These are phyloP conservation scores for Hansfordia pulvinata DNA, from an alignment of 2,329 filamentous ascomycete species.

Conservation along the genomic window DNA sequence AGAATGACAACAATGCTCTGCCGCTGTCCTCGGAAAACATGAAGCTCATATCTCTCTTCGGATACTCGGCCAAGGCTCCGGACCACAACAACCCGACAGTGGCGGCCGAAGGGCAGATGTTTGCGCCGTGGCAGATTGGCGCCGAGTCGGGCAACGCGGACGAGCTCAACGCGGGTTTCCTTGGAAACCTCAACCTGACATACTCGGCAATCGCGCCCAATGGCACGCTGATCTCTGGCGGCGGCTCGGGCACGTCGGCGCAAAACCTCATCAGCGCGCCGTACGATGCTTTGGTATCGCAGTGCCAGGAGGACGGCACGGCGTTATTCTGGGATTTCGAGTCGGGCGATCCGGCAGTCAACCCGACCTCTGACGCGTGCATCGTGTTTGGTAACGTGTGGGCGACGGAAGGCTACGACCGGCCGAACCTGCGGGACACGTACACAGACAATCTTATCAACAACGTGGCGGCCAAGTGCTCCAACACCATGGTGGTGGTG, in stretches of 20 bases:
- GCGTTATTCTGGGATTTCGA: slow-evolving; percentile 29
- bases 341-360: slow-evolving; percentile 19
- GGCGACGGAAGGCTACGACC: slow-evolving; percentile 47
- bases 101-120: slow-evolving; percentile 27
- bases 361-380: slow-evolving; percentile 36
- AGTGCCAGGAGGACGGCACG: slow-evolving; percentile 26
- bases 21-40: slow-evolving; percentile 28
- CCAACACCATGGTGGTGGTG: slow-evolving; percentile 33
- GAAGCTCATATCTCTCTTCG: slow-evolving; percentile 29
- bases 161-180: slow-evolving; percentile 6
- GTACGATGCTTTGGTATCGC: slow-evolving; percentile 22
- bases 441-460: slow-evolving; percentile 29
- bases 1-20: slow-evolving; percentile 28
- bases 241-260: slow-evolving; percentile 22
- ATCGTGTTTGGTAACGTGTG: slow-evolving; percentile 39
- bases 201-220: slow-evolving; percentile 16
- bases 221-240: slow-evolving; percentile 22
- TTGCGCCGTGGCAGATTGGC: slow-evolving; percentile 6
- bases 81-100: slow-evolving; percentile 20
- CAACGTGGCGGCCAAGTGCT: slow-evolving; percentile 29
- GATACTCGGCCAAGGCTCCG: slow-evolving; percentile 23
- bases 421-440: slow-evolving; percentile 42
- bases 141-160: slow-evolving; percentile 5
- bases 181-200: slow-evolving; percentile 9
- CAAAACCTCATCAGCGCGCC: slow-evolving; percentile 22